phyloP scores from a whole-genome alignment of 169 alveolate species.

The Cyclospora cayetanensis region DNA sequence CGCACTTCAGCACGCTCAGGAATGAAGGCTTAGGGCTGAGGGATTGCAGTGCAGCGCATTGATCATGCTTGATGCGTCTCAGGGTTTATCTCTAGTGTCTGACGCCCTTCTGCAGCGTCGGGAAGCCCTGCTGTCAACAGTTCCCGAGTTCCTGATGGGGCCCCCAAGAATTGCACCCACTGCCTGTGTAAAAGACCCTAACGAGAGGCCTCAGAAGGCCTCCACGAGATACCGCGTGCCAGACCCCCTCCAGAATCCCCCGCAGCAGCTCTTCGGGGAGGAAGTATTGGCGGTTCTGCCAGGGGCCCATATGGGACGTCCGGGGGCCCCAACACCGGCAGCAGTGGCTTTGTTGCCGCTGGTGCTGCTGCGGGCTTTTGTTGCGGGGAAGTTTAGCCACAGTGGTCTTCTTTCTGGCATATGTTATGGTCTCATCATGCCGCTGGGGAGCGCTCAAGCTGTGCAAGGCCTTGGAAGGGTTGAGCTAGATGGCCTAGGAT shows the following conservation, averaged over 20 bases:
- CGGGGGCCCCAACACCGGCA: constrained; percentile 17
- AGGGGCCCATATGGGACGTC: neutral
- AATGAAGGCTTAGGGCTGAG: constrained; percentile 11
- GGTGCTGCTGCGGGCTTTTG: constrained; percentile 44
- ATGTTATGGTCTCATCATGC: neutral
- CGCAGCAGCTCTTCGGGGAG: neutral
- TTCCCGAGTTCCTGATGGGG: neutral
- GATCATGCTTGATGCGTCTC: neutral
- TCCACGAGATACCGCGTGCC: neutral
- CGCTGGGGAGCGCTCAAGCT: neutral
- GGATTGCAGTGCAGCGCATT: neutral
- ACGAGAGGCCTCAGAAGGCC: neutral
- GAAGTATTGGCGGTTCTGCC: neutral
- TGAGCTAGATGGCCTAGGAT: too few species aligned
- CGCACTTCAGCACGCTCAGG: neutral
- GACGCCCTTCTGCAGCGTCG: neutral
- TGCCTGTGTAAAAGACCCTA: neutral
- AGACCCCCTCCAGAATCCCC: neutral
- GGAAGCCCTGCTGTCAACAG: neutral
- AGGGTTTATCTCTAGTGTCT: neutral
- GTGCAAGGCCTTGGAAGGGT: neutral
- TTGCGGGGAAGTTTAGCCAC: neutral
- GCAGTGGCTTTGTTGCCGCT: constrained; percentile 8
- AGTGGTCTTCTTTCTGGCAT: neutral
- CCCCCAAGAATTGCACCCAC: neutral